Evolutionary conservation across 345 rosid species (phyloP).

Genomic region (Eucalyptus coolabah): DNA sequence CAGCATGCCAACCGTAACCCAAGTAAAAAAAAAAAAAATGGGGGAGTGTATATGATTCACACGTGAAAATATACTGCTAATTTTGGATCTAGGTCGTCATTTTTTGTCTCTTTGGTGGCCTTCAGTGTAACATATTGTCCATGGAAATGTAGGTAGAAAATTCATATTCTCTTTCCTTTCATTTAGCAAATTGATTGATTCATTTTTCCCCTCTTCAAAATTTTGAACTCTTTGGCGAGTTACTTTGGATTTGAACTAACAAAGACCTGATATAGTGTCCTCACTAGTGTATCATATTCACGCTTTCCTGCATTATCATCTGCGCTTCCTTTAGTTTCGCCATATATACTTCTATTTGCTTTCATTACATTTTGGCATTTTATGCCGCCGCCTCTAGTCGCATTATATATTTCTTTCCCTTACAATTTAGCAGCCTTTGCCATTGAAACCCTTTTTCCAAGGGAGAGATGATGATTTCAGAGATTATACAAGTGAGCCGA

Average conservation of each 20-base stretch:
- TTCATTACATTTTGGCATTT: not conserved
- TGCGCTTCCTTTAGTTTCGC: not conserved
- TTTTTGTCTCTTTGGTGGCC: not conserved
- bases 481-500: not conserved
- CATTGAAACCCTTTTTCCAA: not conserved
- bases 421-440: not conserved
- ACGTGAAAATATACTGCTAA: not conserved
- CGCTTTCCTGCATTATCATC: not conserved
- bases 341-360: not conserved
- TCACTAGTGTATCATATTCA: not conserved
- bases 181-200: not conserved
- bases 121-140: not conserved
- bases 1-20: not conserved
- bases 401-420: not conserved
- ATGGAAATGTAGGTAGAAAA: not conserved
- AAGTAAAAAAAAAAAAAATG: not conserved
- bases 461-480: not conserved
- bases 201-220: not conserved
- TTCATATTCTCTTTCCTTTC: not conserved
- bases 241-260: not conserved
- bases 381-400: not conserved
- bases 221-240: not conserved
- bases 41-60: slow-evolving; percentile 4
- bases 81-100: not conserved
- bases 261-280: not conserved